A percentile compares a stretch with the other conserved stretches of the same genome.
These are phyloP conservation scores for Abelmoschus esculentus DNA, from an alignment of 345 rosid genomes.

Conservation along the genomic window DNA sequence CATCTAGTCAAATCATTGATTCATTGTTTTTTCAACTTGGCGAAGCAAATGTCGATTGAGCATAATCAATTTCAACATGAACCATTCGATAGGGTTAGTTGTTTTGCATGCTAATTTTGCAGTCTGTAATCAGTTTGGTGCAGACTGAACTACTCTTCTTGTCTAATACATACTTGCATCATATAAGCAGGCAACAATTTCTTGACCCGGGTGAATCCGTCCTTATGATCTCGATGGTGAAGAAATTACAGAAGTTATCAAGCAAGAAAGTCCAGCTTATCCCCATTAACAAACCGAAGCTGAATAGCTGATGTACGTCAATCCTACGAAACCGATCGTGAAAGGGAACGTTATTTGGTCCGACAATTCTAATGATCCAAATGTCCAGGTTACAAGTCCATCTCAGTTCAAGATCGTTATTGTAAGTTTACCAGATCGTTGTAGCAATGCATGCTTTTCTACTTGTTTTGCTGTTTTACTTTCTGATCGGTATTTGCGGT, in stretches of 20 bases:
- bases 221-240: conserved; percentile 90
- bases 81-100: not conserved
- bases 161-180: not conserved
- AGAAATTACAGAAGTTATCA: conserved; percentile 79
- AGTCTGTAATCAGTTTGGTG: not conserved
- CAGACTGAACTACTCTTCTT: not conserved
- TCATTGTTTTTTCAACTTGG: no score
- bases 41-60: not conserved
- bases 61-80: not conserved
- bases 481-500: not conserved
- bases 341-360: conserved; percentile 91
- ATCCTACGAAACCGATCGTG: conserved; percentile 65
- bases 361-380: conserved; percentile 78
- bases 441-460: not conserved
- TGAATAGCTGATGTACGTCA: conserved; percentile 80
- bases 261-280: conserved; percentile 92
- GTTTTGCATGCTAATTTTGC: not conserved
- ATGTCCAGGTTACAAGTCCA: conserved; percentile 61
- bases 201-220: conserved; percentile 90
- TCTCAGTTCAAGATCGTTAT: conserved; percentile 79
- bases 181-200: conserved; percentile 80
- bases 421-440: conserved; percentile 27
- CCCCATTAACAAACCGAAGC: conserved; percentile 32
- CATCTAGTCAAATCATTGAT: not conserved
- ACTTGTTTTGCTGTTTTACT: not conserved